Base-by-base conservation (phyloP, 2,329 filamentous ascomycete species). In the Neofusicoccum laricinum region DNA sequence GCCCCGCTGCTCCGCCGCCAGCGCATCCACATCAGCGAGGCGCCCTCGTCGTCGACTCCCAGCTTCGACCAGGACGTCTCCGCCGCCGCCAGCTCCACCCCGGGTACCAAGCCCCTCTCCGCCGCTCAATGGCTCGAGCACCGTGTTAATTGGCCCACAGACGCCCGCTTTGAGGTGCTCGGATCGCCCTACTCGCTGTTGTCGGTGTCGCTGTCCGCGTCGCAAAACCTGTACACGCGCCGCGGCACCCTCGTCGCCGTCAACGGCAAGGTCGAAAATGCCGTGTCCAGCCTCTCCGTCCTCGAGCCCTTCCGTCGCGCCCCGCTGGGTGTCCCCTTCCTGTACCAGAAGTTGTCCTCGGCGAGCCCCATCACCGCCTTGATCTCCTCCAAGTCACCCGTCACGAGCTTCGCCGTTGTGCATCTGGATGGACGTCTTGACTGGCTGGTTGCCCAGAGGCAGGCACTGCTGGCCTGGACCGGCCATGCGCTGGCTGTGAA, bases 401-500 rank as follows among this genome's bases (percentile, higher is more conserved):
- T 90, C 61, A 95, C 93, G 0, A 93, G 93, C 5, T 93, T 99
- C 70, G 88, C 91, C 12, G 87, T 96, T 7, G 84, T 99, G 30
- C 90, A 94, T 74, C 86, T 99, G 58, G 93, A 99, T 80, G 95
- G 95, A 65, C 92, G 93, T 4, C 89, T 93, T 65, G 95, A 99
- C 79, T 99, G 95, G 94, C 91, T 97, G 82, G 82, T 99, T 8
- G 86, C 92, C 6, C 93, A 98, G 75, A 86, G 92, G 67, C 90
- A 91, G 68, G 93, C 93, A 1, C 83, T 99, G 61, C 83, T 98
- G n/a, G 95, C 95, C 63, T 99, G 95, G 95, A 97, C 94, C 0
- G 95, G 95, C 32, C 91, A 96, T 75, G 93, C 92, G 0, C 82
- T 99, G 63, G 82, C 84, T 15, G 84, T 95, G 49, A 88, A 87